Base-by-base conservation (phyloP, 2,329 filamentous ascomycete genomes). In the Pestalotiopsis sp. region DNA sequence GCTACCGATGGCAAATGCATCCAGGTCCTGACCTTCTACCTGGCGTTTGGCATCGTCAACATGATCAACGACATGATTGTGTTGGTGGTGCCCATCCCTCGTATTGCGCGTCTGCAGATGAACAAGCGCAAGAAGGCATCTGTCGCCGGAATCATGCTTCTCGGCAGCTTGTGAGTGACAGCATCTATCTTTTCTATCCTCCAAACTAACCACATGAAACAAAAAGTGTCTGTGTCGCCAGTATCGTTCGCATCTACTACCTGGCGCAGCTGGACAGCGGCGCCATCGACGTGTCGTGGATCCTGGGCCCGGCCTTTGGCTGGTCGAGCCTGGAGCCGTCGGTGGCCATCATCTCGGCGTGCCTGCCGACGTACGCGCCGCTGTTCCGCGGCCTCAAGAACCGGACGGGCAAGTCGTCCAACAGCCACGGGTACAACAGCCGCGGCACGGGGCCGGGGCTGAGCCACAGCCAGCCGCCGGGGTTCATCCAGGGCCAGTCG, bases 311-410 rank as follows among this genome's bases (percentile, higher is more conserved):
- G 22, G 73, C 75, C 22, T 78, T 78, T 68, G 71, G 77, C 7
- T 77, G 78, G 73, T 78, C 77, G 7, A 75, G 72, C 44, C 70
- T 79, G 35, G 78, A 80, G 68, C 74, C 77, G 9, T 76, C 74
- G 22, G 72, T 78, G 11, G 78, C 76, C n/a, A 78, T 80, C 64
- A 72, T 80, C 11, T 78, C 76, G 35, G 78, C 77, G 14, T 80
- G 78, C 62, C 73, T 80, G 14, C 78, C 78, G 22, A 77, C 74
- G 26, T 61, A 38, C 58, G 75, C 73, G 10, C 77, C 77, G 1
- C 68, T 78, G 7, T 71, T 78, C 76, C 67, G 81, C 57, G 56
- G 59, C n/a, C 9, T 61, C 11, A 26, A 35, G n/a, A 39, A 61
- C 58, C 26, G 30, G 17, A 20, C 58, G 9, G 40, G 57, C 39